Evolutionary conservation across 352 stramenopile species (phyloP), one percentile per base, ranked within the genome.

Genomic region (Pythium scleroteichum): DNA sequence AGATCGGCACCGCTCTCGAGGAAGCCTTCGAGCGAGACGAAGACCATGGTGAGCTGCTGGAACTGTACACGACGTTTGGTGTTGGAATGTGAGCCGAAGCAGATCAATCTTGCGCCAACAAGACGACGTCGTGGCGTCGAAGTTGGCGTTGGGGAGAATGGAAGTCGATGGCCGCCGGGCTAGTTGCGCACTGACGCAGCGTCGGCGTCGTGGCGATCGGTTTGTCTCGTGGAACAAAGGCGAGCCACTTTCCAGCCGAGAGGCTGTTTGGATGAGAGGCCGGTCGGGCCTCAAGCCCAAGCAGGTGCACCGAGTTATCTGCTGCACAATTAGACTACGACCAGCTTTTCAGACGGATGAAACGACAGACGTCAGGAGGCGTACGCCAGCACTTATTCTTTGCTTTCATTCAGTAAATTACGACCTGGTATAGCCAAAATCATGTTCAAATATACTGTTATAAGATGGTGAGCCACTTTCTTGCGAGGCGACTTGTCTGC

Each of bases 21-120:
- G 66, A 90, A 82, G 14, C 78, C 69, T 73, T 90, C 76, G 10
- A 92, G 69, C 55, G 82, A 94, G 45, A 94, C 77, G 66, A 92
- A 94, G 24, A 92, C 82, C 84, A 94, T 92, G 47, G 26, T 53
- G 29, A 35, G 29, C 29, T n/a, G n/a, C n/a, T n/a, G n/a, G n/a
- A n/a, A n/a, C n/a, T n/a, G 38, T 44, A 44, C 38, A 44, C n/a
- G n/a, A n/a, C 13, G 38, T 17, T n/a, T 19, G 5, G 44, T 53
- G 42, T 53, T 53, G 49, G 49, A 44, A 44, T 44, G 33, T 39
- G n/a, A n/a, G n/a, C n/a, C n/a, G 29, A 35, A 10, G 29, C 29
- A 35, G 29, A 35, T 35, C n/a, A n/a, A n/a, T n/a, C n/a, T n/a
- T n/a, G n/a, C n/a, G n/a, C n/a, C n/a, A n/a, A n/a, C n/a, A n/a